phyloP scores from a whole-genome alignment of 805 yeast species.

The Candida andamanensis region DNA sequence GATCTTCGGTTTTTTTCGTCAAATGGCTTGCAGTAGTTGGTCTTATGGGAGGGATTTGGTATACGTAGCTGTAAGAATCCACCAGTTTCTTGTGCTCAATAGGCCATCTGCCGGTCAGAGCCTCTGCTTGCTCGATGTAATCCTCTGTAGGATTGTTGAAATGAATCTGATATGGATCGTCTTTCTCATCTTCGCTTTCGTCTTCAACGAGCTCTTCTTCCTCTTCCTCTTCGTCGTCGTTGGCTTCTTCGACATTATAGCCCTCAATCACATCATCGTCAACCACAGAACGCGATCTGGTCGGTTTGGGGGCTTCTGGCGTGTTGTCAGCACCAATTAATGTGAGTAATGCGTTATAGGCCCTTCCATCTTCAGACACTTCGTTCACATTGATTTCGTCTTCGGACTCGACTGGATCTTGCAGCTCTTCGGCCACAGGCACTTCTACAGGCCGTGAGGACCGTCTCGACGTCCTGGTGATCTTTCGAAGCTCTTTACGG shows the following conservation, averaged over 20 bases:
- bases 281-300: conserved; percentile 7
- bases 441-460: conserved; percentile 2
- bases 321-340: conserved; percentile 46
- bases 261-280: conserved; percentile 29
- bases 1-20: conserved; percentile 12
- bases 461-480: conserved; percentile 52
- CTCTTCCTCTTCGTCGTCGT: conserved; percentile 18
- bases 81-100: conserved; percentile 13
- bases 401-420: conserved; percentile 4
- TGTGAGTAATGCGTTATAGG: conserved; percentile 64
- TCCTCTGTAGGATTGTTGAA: conserved; percentile 51
- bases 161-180: conserved; percentile 76
- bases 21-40: conserved; percentile 10
- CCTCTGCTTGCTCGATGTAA: conserved; percentile 22
- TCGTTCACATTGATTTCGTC: conserved; percentile 13
- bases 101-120: conserved; percentile 24
- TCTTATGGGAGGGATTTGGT: conserved; percentile 30
- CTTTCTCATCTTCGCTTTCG: conserved; percentile 32
- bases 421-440: too few species aligned
- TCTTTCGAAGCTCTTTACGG: conserved; percentile 54
- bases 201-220: conserved; percentile 19
- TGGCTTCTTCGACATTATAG: conserved; percentile 22
- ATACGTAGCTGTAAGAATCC: conserved; percentile 24
- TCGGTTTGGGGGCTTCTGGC: conserved; percentile 10
- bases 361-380: conserved; percentile 32